phyloP scores from a whole-genome alignment of 768 basidiomycete genomes.

The Xerocomus brunneocitrinus region DNA sequence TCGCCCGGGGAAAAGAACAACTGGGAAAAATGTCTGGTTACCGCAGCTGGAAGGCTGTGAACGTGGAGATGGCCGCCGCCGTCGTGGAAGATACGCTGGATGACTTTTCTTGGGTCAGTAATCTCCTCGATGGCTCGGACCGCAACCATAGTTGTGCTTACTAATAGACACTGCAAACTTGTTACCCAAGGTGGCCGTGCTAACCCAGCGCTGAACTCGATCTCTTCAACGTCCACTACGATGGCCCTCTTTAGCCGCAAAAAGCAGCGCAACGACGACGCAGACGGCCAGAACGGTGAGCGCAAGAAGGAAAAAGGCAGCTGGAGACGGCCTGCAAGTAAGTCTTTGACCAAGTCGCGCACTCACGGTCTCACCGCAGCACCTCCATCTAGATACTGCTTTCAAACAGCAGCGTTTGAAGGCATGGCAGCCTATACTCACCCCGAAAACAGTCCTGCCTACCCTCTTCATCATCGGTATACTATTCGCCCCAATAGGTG shows the following conservation, averaged over 20 bases:
- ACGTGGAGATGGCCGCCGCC: constrained; percentile 12
- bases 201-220: not conserved
- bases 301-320: constrained; percentile 79
- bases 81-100: constrained; percentile 49
- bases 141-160: constrained; percentile 45
- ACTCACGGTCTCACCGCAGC: constrained; percentile 14
- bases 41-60: constrained; percentile 36
- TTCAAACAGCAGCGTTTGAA: constrained; percentile 99
- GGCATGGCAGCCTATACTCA: constrained; percentile 99
- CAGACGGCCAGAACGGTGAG: constrained; percentile 41
- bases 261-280: constrained; percentile 32
- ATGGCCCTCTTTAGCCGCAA: constrained; percentile 63
- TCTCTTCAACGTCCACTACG: constrained; percentile 10
- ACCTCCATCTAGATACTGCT: constrained; percentile 68
- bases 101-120: constrained; percentile 42
- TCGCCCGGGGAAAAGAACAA: constrained; percentile 38
- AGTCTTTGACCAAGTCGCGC: constrained; percentile 27
- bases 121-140: constrained; percentile 46
- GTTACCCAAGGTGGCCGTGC: constrained; percentile 10
- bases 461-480: constrained; percentile 94
- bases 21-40: constrained; percentile 43
- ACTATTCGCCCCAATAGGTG: constrained; percentile 94
- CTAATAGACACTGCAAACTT: constrained; percentile 5
- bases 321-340: constrained; percentile 81
- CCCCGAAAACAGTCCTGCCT: constrained; percentile 95